Evolutionary conservation across 2,329 filamentous ascomycete species (phyloP), one percentile per base, ranked within the genome.

Genomic region (Cercospora janseana): DNA sequence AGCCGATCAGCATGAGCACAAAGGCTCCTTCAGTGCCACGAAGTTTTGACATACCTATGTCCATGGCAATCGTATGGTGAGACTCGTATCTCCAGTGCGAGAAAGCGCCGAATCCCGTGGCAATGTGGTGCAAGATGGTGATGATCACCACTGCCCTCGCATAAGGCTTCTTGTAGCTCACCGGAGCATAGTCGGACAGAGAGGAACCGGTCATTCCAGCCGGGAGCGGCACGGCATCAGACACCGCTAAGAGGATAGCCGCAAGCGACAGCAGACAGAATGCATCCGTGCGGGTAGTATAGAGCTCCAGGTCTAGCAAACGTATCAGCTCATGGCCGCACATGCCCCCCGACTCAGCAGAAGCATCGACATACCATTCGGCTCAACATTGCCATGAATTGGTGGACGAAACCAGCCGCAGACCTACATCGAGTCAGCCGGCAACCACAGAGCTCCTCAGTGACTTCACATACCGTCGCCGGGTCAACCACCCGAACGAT

Each of bases 241-340:
- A 59, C 26, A 69, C 52, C 21, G 63, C 59, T 3, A 69, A 48
- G 6, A 69, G 61, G 8, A 67, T 55, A 6, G 58, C 49, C 12
- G 63, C 56, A 27, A 69, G 57, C 18, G 66, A 59, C 26, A 68
- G 47, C 16, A 69, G 65, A 34, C 63, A 59, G 56, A 61, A 69
- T 56, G 62, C 67, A 49, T 69, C 67, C 46, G 63, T 68, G 46
- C 66, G 58, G 49, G 64, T 64, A 32, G 61, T 69, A 63, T 69
- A 69, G 56, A 68, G 54, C 45, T 69, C 67, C 40, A 69, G 65
- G 51, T 69, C 66, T 68, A 54, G n/a, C n/a, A n/a, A n/a, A n/a
- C n/a, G n/a, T n/a, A n/a, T n/a, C n/a, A n/a, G n/a, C n/a, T n/a
- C n/a, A n/a, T n/a, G n/a, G n/a, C n/a, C n/a, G n/a, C n/a, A n/a